These are phyloP conservation scores for Zasmidium angulare DNA, from an alignment of 2,329 filamentous ascomycete genomes.

Conservation along the genomic window DNA sequence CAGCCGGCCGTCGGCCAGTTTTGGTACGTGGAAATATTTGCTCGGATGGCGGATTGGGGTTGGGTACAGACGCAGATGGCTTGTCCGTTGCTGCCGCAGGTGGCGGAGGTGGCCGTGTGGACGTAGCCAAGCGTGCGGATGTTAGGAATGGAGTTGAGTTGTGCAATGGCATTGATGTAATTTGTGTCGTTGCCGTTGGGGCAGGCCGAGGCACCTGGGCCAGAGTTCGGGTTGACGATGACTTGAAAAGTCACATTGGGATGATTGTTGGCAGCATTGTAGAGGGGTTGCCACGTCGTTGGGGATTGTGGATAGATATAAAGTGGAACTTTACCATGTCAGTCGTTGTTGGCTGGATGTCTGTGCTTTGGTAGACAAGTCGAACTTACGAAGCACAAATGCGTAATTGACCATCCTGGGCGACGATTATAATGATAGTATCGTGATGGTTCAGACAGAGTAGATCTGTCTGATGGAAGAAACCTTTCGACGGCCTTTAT, in stretches of 20 bases:
- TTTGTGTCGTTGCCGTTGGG: constrained; percentile 20
- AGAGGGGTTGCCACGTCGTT: constrained; percentile 22
- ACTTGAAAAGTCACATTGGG: constrained; percentile 24
- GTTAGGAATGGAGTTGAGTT: constrained; percentile 28
- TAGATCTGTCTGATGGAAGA: too few relatives aligned
- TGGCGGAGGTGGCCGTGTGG: background rate
- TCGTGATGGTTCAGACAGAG: background rate
- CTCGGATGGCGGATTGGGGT: constrained; percentile 1
- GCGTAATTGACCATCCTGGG: background rate
- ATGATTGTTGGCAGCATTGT: constrained; percentile 21
- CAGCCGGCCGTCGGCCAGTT: constrained; percentile 7
- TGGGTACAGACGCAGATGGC: constrained; percentile 38
- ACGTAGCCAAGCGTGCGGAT: constrained; percentile 31
- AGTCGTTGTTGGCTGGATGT: too few relatives aligned
- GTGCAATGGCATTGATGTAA: constrained; percentile 28
- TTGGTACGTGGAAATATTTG: constrained; percentile 11
- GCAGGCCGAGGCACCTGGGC: constrained; percentile 22
- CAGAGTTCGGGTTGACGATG: constrained; percentile 27
- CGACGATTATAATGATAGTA: background rate
- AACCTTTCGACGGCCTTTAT: background rate
- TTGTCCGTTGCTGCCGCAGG: constrained; percentile 41
- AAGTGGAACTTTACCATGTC: constrained; percentile 11
- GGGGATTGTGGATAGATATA: constrained; percentile 24
- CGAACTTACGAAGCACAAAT: background rate
- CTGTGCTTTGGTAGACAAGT: too few relatives aligned